These are phyloP conservation scores for Tuber brumale DNA, from an alignment of 495 filamentous ascomycete genomes.

Conservation along the genomic window DNA sequence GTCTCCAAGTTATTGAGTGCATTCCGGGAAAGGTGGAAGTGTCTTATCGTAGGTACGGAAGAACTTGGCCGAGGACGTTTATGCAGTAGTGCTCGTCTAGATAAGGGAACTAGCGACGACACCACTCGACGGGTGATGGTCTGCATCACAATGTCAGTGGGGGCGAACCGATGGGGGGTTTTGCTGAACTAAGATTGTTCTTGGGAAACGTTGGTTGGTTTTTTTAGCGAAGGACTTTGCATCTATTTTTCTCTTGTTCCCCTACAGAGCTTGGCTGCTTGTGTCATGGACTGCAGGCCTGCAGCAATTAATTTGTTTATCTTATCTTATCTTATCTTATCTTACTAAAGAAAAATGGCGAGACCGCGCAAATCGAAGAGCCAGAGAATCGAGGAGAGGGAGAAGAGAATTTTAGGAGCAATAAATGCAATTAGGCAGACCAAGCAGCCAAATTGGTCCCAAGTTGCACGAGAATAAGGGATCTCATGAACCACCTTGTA, in stretches of 20 bases:
- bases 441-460: too few relatives aligned
- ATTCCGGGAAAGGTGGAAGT: conserved; percentile 16
- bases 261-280: not conserved
- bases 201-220: conserved; percentile 6
- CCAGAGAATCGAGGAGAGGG: too few relatives aligned
- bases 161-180: conserved; percentile 13
- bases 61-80: conserved; percentile 24
- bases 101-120: conserved; percentile 34
- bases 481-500: too few relatives aligned
- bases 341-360: too few relatives aligned
- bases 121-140: conserved; percentile 37
- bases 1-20: conserved; percentile 9
- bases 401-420: too few relatives aligned
- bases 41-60: conserved; percentile 19
- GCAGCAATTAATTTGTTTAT: conserved; percentile 4
- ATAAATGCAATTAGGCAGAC: too few relatives aligned
- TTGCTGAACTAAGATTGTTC: conserved; percentile 12
- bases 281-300: conserved; percentile 12
- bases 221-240: conserved; percentile 5
- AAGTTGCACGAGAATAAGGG: too few relatives aligned
- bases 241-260: conserved; percentile 17
- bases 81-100: conserved; percentile 30
- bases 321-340: conserved; percentile 22
- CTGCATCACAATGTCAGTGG: conserved; percentile 33
- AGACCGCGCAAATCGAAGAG: too few relatives aligned